Evolutionary conservation across 495 filamentous ascomycete genomes (phyloP), one percentile per base, ranked within the genome.

Genomic region (Penicillium goetzii): DNA sequence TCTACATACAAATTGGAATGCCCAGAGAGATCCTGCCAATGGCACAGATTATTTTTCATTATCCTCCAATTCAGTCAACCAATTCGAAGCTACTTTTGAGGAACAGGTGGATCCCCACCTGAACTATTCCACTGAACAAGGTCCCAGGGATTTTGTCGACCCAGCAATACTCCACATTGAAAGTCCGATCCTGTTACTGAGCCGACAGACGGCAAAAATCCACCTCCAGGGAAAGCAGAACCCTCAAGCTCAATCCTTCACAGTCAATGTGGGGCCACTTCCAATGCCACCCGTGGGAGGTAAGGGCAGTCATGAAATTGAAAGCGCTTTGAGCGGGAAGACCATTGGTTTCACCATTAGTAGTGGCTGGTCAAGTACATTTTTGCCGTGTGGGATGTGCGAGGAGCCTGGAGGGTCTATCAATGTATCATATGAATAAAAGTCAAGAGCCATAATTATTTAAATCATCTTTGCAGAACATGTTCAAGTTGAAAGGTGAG

Each of bases 331-430:
- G n/a, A 32, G 50, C 1, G 28, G 19, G 12, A 21, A 9, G 8
- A 32, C 28, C 3, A 53, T 26, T 17, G 65, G 65, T 10, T 64
- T 67, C 26, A 30, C 61, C 32, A 67, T 67, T 17, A 58, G 36
- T 14, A 67, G 65, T 61, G 65, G 65, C 8, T 67, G 65, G 65
- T 63, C 57, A 33, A 63, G 61, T 19, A 67, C 65, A 54, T 64
- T 67, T 34, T 61, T 64, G 19, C 61, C 57, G 17, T 49, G 34
- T 15, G 54, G 50, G 10, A 52, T 40, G 4, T 21, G n/a, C 3
- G 41, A 43, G 11, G 41, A 43, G 41, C 41, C 41, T 43, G n/a
- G 6, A 43, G 40, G 40, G 5, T 19, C 40, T 30, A 56, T 17
- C 30, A 59, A 41, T 49, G 23, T 25, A 25, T 26, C n/a, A 54